Base-by-base conservation (phyloP, 768 basidiomycete genomes). In the Termitomyces sp. region DNA sequence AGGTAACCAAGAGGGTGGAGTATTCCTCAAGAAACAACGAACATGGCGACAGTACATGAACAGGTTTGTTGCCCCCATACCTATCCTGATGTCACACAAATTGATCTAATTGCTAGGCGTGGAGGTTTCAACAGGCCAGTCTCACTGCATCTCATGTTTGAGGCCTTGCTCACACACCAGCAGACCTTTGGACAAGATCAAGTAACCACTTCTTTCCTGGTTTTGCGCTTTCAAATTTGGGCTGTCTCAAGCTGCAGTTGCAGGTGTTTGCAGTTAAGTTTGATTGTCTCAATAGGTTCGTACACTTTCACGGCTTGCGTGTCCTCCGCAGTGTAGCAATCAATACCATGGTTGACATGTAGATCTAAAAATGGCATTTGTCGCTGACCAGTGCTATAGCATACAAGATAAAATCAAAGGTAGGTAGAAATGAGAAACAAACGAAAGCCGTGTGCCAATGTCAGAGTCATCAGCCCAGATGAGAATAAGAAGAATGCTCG, bases 31-130 rank as follows among this genome's bases (percentile, higher is more conserved):
- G 80, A 94, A 92, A 74, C 83, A 82, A 56, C 78, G 93, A 59
- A 95, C 92, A 26, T 96, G 94, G 95, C 80, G 94, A 62, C 96
- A 98, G 72, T 99, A 99, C 72, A 99, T 99, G 96, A 98, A 98
- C 71, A 83, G 94, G 85, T 86, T 64, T 49, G 79, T 59, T 42
- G 36, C 33, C n/a, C 4, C 60, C n/a, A 13, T 24, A 16, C 16
- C 8, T 22, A 26, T 45, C 13, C 46, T 34, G 60, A 39, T 8
- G 45, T 58, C 49, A 54, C 45, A 60, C 22, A 4, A n/a, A 47
- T 15, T n/a, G 29, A 55, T 62, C 50, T 42, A 61, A 56, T 62
- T 13, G 10, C 60, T 61, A 88, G 90, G 52, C 87, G 88, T 61
- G 92, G 92, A 62, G 90, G 91, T 51, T 90, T 94, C 77, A 90